phyloP scores from a whole-genome alignment of 768 basidiomycete genomes.

The Clathrus columnatus region DNA sequence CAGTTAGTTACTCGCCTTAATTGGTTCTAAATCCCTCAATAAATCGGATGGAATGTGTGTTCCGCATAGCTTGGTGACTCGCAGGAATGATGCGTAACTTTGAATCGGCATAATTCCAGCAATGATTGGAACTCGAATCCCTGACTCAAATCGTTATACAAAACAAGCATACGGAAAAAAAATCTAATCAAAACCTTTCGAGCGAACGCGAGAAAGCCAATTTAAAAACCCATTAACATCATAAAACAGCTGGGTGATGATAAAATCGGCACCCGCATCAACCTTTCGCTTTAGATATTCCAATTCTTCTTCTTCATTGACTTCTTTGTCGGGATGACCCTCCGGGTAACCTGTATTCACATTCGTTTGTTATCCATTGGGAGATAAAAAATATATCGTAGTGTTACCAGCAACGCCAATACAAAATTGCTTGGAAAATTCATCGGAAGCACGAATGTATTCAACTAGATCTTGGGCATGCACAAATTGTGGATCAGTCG shows the following conservation, averaged over 20 bases:
- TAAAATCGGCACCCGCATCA: slow-evolving; percentile 91
- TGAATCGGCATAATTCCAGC: slow-evolving; percentile 98
- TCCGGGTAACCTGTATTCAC: slow-evolving; percentile 88
- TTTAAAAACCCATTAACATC: slow-evolving; percentile 79
- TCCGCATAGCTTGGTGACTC: slow-evolving; percentile 84
- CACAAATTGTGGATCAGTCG: slow-evolving; percentile 73
- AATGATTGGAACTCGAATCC: slow-evolving; percentile 83
- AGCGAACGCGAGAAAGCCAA: slow-evolving; percentile 70
- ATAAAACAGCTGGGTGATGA: slow-evolving; percentile 95
- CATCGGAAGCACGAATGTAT: slow-evolving; percentile 71
- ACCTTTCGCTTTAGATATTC: slow-evolving; percentile 75
- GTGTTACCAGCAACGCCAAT: slow-evolving; percentile 82
- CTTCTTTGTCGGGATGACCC: slow-evolving; percentile 59
- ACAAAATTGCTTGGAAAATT: slow-evolving; percentile 81
- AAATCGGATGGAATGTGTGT: slow-evolving; percentile 63
- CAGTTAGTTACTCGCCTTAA: slow-evolving; percentile 47
- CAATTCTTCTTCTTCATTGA: slow-evolving; percentile 55
- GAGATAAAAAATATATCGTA: too few relatives aligned
- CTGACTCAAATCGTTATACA: slow-evolving; percentile 32
- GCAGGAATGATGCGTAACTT: slow-evolving; percentile 87
- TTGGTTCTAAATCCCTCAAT: slow-evolving; percentile 57
- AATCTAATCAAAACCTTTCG: slow-evolving; percentile 44
- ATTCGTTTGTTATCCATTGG: background rate
- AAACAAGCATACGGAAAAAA: background rate
- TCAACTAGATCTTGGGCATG: slow-evolving; percentile 85